phyloP scores from a whole-genome alignment of 345 rosid species.

The Melaleuca alternifolia region DNA sequence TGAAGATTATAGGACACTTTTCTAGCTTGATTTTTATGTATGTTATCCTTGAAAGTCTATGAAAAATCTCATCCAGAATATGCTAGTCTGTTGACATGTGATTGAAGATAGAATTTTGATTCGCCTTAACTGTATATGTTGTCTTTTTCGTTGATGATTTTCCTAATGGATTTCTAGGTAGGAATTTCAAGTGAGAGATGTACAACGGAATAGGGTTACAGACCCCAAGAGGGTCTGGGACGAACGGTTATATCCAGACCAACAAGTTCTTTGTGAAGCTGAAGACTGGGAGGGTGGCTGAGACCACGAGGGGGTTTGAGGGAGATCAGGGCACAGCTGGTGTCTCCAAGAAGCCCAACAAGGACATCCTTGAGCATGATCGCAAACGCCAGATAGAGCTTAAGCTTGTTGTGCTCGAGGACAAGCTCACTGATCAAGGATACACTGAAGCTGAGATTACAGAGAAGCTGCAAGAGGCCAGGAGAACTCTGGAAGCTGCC shows the following conservation, averaged over 20 bases:
- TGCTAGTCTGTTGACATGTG: not conserved
- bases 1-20: not conserved
- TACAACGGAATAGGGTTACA: conserved; percentile 92
- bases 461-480: conserved; percentile 70
- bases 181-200: conserved; percentile 25
- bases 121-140: not conserved
- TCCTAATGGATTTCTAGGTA: not conserved
- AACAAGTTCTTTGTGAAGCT: conserved; percentile 79
- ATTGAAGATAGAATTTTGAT: not conserved
- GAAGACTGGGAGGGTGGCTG: conserved; percentile 59
- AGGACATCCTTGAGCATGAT: conserved; percentile 84
- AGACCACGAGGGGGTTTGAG: conserved; percentile 49
- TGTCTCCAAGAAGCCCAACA: conserved; percentile 67
- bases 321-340: conserved; percentile 82
- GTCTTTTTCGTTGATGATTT: not conserved
- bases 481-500: conserved; percentile 57
- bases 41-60: not conserved
- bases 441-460: conserved; percentile 74
- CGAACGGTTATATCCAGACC: conserved; percentile 85
- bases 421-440: conserved; percentile 70
- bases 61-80: not conserved
- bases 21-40: not conserved
- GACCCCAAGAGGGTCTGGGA: conserved; percentile 96
- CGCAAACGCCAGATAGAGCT: conserved; percentile 91
- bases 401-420: conserved; percentile 71